Percentiles rank a stretch among this genome's conserved stretches.
Conservation (phyloP, 176 grass and related monocot genomes). For the Triticum aestivum region DNA sequence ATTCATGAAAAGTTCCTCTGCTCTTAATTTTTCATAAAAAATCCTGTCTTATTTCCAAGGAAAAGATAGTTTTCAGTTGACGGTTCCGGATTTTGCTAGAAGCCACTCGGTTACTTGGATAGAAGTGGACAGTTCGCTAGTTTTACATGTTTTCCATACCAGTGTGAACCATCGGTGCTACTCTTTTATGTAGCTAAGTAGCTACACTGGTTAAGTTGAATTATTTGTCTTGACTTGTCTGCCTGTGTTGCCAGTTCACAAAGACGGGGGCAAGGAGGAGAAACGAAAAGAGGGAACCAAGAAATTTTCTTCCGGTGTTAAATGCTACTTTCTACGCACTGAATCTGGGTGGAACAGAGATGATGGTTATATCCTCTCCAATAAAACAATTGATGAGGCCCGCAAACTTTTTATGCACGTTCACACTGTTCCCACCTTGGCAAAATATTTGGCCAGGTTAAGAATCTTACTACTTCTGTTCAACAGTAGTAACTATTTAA, state of each 20-base stretch:
- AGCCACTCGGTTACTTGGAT: neutral
- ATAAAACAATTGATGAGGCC: conserved; percentile 35
- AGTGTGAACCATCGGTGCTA: neutral
- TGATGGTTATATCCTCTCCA: conserved; percentile 27
- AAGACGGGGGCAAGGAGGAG: conserved; percentile 68
- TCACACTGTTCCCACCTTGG: conserved; percentile 38
- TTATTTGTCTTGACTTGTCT: neutral
- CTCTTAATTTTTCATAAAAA: neutral
- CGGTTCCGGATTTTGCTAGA: neutral
- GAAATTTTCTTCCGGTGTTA: conserved; percentile 49
- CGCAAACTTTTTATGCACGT: conserved; percentile 69
- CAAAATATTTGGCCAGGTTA: conserved; percentile 68
- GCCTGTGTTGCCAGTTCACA: conserved; percentile 48
- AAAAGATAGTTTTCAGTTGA: neutral
- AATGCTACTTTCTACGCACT: conserved; percentile 69
- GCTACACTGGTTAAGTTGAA: neutral
- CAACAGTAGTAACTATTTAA: neutral
- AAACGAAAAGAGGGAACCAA: conserved; percentile 47
- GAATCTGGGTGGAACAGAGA: conserved; percentile 60
- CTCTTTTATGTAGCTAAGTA: neutral
- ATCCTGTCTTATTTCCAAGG: neutral
- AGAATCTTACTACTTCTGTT: neutral
- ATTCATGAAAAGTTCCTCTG: neutral
- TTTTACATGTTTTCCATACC: neutral
- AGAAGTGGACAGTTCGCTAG: neutral